Evolutionary conservation across 306 rosid genomes (phyloP), one percentile per base, ranked within the genome.

Genomic region (Rosa chinensis): DNA sequence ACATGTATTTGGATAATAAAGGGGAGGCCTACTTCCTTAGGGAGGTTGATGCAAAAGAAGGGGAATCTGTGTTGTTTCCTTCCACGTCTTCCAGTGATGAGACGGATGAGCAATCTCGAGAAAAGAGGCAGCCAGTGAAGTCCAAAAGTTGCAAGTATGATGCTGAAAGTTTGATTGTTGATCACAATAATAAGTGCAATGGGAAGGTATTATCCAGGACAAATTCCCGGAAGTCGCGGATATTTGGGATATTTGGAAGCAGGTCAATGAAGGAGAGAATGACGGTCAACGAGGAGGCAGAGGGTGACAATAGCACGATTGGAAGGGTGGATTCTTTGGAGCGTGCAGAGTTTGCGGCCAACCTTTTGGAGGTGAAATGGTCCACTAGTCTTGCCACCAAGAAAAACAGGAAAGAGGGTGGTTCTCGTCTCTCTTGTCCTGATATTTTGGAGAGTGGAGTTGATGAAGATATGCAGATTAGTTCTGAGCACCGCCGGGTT

Each of bases 321-420:
- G 66, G 39, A 8, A 87, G 87, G 73, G 62, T 28, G 42, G 89
- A 91, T 61, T 90, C 80, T 2, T 70, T 89, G 80, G 92, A 90
- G 79, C 88, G 93, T 32, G 99, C 97, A 68, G 92, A 93, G 85
- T 85, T 90, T 78, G 96, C 94, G 0, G 98, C 96, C 4, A 77
- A 91, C 74, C 87, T 96, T 81, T 77, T 96, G 88, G 99, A 96
- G 73, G 87, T 93, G 64, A 89, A 87, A 40, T 96, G 99, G 99
- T 88, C 99, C 53, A 93, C 98, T 39, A 89, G 87, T 86, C 83
- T 91, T 67, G 78, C 74, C 28, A 67, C 50, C 28, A 77, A 79
- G 20, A 84, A 76, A 82, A 32, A 78, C 8, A 48, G 40, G 66
- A 86, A 80, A 73, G 80, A 77, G n/a, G 76, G 78, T 67, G 76